These are phyloP conservation scores for Eucalyptus sideroxylon DNA, from an alignment of 345 rosid species.

Conservation along the genomic window DNA sequence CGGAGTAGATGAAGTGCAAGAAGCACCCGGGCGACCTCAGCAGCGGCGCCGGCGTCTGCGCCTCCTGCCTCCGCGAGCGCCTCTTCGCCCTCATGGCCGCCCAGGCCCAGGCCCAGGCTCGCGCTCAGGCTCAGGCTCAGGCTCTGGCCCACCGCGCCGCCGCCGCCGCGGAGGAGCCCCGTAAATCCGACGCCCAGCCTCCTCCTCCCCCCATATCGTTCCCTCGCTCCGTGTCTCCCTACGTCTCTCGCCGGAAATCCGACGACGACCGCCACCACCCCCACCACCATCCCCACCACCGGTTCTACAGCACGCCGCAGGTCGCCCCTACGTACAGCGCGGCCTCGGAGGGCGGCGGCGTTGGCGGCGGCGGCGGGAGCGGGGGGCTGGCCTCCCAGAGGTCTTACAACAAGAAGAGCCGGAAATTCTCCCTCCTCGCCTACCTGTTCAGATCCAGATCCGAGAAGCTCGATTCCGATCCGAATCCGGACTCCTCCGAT, in stretches of 20 bases:
- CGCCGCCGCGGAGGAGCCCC: neutral
- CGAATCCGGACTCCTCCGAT: constrained; percentile 6
- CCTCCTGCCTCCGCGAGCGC: constrained; percentile 39
- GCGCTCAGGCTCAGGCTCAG: neutral
- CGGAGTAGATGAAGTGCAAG: constrained; percentile 23
- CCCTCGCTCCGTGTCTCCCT: constrained; percentile 84
- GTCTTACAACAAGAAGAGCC: constrained; percentile 8
- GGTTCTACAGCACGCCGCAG: constrained; percentile 70
- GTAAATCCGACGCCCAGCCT: neutral
- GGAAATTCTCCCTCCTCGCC: constrained; percentile 36
- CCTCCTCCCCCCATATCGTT: constrained; percentile 31
- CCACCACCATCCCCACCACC: constrained; percentile 8
- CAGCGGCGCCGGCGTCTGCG: constrained; percentile 31
- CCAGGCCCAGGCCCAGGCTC: neutral
- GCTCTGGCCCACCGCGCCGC: neutral
- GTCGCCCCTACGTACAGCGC: constrained; percentile 22
- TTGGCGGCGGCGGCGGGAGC: too few species aligned
- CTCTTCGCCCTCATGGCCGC: constrained; percentile 19
- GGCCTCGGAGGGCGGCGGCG: neutral
- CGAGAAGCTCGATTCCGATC: constrained; percentile 32
- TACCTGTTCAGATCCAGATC: constrained; percentile 65
- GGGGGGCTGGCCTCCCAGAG: neutral
- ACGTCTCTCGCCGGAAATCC: constrained; percentile 34
- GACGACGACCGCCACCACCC: neutral
- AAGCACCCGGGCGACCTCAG: constrained; percentile 22